Evolutionary conservation across 2,329 filamentous ascomycete species (phyloP).

Genomic region (Fusarium nelsonii): DNA sequence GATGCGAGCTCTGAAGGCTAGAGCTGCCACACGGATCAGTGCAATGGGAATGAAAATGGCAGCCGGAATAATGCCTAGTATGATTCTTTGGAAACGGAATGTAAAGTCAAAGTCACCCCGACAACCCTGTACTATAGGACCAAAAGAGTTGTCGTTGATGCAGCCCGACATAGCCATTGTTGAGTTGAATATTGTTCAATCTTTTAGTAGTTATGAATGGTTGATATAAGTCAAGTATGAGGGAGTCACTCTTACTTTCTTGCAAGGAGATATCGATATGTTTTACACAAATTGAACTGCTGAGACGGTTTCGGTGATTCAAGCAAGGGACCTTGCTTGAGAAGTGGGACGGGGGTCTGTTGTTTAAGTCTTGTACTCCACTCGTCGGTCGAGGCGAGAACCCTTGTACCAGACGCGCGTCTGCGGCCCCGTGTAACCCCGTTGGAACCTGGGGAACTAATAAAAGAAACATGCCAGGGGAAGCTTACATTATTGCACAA

Average conservation of each 20-base stretch:
- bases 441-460: too few relatives aligned
- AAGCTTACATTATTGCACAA: too few relatives aligned
- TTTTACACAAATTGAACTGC: neutral
- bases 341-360: neutral
- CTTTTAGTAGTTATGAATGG: neutral
- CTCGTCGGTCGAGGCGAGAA: neutral
- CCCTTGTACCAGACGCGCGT: neutral
- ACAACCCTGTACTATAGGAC: constrained; percentile 2
- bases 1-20: neutral
- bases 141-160: constrained; percentile 3
- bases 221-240: neutral
- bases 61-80: neutral
- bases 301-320: neutral
- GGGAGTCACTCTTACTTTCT: neutral
- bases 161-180: constrained; percentile 2
- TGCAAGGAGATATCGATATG: neutral
- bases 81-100: neutral
- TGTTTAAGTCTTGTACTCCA: neutral
- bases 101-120: constrained; percentile 7
- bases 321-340: neutral
- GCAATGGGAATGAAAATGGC: neutral
- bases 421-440: neutral
- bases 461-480: too few relatives aligned
- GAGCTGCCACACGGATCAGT: neutral
- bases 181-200: neutral